Evolutionary conservation across 768 basidiomycete genomes (phyloP).

Genomic region (Pleurotus citrinopileatus): DNA sequence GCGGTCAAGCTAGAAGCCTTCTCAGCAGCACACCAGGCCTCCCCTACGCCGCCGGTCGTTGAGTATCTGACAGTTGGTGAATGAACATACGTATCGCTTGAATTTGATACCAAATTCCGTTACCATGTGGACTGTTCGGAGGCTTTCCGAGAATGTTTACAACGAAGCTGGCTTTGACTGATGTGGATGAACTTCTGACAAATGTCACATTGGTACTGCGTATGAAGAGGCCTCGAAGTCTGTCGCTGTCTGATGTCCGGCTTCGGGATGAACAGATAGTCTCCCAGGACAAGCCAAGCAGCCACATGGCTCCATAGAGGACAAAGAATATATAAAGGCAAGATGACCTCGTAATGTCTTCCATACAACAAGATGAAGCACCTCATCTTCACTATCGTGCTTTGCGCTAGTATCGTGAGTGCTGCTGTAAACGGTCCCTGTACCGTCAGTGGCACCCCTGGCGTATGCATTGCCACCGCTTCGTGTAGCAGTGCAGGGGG

Average conservation of each 20-base stretch:
- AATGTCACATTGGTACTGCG: background rate
- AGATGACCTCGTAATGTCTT: background rate
- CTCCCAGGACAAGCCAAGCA: background rate
- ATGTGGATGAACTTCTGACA: background rate
- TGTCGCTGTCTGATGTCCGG: background rate
- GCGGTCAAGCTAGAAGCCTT: too few species aligned
- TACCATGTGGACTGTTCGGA: too few species aligned
- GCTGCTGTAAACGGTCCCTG: constrained; percentile 14
- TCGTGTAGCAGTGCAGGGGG: constrained; percentile 8
- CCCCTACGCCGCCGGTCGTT: too few species aligned
- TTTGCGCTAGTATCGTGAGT: background rate
- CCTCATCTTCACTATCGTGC: background rate
- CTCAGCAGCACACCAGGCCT: too few species aligned
- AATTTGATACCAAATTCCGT: too few species aligned
- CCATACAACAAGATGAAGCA: background rate
- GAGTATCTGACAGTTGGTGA: too few species aligned
- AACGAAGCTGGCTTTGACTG: too few species aligned
- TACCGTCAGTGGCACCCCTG: constrained; percentile 3
- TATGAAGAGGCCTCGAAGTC: background rate
- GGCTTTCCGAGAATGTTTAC: too few species aligned
- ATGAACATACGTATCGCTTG: too few species aligned
- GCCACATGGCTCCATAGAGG: background rate
- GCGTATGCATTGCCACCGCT: constrained; percentile 12
- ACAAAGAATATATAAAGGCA: background rate
- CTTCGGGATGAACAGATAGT: background rate